Base-by-base conservation (phyloP, 1,284 basidiomycete species). In the Mycosarcoma mackinlayi region DNA sequence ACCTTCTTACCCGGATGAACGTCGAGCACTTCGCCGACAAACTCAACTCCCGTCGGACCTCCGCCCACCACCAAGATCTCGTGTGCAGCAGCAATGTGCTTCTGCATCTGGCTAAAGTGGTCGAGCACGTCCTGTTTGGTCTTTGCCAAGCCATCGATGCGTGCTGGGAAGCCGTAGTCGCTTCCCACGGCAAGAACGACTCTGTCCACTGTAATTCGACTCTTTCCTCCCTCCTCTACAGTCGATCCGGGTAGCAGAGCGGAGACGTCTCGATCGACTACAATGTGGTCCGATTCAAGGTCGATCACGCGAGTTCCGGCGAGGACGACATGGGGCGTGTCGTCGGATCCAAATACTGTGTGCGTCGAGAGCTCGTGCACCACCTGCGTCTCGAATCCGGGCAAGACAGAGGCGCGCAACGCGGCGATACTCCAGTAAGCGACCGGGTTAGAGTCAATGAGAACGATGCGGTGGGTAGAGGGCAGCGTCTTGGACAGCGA, bases 21-120 rank as follows among this genome's bases (percentile, higher is more conserved):
- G 6, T 57, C 48, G 11, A 53, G 14, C 27, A 77, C 59, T 30
- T 77, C 70, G n/a, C 86, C 86, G 0, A 84, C 83, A 38, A 84
- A 76, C 63, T 86, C 86, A 27, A 86, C 72, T 3, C 86, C 86
- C 19, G 84, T 84, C 0, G 85, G 76, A 6, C 86, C 86, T 41
- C 73, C 76, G 11, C 76, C 76, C 6, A 78, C 51, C 6, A 76
- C 53, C 14, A 78, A 34, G 33, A 78, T 54, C 25, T 60, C 37
- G 45, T 65, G 49, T 9, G 76, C 70, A 4, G 18, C 41, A 14
- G 37, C 40, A 30, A 75, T 44, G 5, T 76, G 44, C 14, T 28
- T 51, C 44, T 76, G 73, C 31, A 64, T 39, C 25, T 42, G 42
- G 28, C 40, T 28, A 23, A 74, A 66, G 10, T 49, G 39, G 5